Conservation (phyloP, 768 basidiomycete genomes). For the Hydnomerulius pinastri region DNA sequence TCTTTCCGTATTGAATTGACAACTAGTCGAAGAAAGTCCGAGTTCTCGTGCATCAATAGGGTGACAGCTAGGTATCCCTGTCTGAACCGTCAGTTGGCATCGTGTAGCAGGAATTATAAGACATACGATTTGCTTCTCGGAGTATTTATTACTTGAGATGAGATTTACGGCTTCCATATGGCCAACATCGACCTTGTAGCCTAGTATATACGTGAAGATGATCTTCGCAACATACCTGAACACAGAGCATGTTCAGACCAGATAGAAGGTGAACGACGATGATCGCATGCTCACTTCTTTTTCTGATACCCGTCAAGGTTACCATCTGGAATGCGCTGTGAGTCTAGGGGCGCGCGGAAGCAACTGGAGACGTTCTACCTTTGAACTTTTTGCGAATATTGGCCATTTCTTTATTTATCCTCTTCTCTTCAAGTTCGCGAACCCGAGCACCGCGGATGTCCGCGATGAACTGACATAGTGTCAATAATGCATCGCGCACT, state of each 20-base stretch:
- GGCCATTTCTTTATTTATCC: conserved; percentile 99
- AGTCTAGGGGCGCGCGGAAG: conserved; percentile 2
- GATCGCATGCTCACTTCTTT: conserved; percentile 68
- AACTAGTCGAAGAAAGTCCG: conserved; percentile 92
- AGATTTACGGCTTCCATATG: conserved; percentile 99
- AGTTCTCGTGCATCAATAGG: conserved; percentile 97
- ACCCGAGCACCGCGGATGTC: conserved; percentile 97
- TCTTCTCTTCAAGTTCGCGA: conserved; percentile 95
- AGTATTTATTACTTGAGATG: conserved; percentile 93
- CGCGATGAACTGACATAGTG: conserved; percentile 83
- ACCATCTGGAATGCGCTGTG: conserved; percentile 54
- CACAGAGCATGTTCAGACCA: conserved; percentile 16
- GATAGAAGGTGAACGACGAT: conserved; percentile 10
- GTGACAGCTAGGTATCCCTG: conserved; percentile 98
- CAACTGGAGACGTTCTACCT: conserved; percentile 46
- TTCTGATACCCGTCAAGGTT: conserved; percentile 90
- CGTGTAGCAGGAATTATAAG: neutral
- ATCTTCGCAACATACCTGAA: conserved; percentile 96
- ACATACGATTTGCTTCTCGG: conserved; percentile 97
- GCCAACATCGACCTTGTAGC: conserved; percentile 98
- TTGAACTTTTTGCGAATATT: conserved; percentile 99
- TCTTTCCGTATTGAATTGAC: conserved; percentile 99
- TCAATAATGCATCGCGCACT: conserved; percentile 9
- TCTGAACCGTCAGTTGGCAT: conserved; percentile 3
- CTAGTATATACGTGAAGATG: conserved; percentile 97